Base-by-base conservation (phyloP, 805 yeast genomes). In the Wickerhamomyces bovis region DNA sequence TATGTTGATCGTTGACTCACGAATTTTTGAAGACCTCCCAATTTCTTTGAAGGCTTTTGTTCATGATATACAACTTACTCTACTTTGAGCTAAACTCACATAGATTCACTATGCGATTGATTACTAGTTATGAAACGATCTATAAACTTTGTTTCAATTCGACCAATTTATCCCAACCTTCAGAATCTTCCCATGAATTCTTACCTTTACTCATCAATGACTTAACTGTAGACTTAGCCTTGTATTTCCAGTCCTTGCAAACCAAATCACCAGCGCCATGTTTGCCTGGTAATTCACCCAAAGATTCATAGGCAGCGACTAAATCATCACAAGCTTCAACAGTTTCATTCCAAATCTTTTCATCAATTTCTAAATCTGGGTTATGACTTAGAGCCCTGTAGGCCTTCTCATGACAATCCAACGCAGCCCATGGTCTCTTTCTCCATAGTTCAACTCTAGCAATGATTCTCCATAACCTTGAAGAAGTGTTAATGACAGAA, bases 221-320 rank as follows among this genome's bases (percentile, higher is more conserved):
- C 58, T 95, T 75, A 19, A 89, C 75, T 1, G 86, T 71, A 15
- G 85, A 75, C 51, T 82, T 75, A 2, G 95, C 82, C 62, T 89
- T 89, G 67, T 83, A 86, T 60, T 80, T 85, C 97, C 97, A 90
- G 61, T 89, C 96, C 59, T 83, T 80, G 63, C 97, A 89, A 10
- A 90, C 95, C n/a, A 83, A 54, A 61, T 85, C 88, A 19, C 83
- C 95, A 2, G 88, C 89, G 21, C 84, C 85, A 58, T 82, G 76
- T 56, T 79, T 83, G 8, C 95, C 95, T 11, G 86, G 85, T 54
- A 79, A 64, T 48, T 85, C 94, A n/a, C 98, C 98, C 28, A 87
- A 73, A 3, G 86, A 82, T 59, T 83, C 89, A 62, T 89, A 92
- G 1, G 96, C 92, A 38, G 94, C 85, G 2, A 85, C 81, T 46